Evolutionary conservation across 1,139 yeast genomes (phyloP).

Genomic region (Blastobotrys aristatus): DNA sequence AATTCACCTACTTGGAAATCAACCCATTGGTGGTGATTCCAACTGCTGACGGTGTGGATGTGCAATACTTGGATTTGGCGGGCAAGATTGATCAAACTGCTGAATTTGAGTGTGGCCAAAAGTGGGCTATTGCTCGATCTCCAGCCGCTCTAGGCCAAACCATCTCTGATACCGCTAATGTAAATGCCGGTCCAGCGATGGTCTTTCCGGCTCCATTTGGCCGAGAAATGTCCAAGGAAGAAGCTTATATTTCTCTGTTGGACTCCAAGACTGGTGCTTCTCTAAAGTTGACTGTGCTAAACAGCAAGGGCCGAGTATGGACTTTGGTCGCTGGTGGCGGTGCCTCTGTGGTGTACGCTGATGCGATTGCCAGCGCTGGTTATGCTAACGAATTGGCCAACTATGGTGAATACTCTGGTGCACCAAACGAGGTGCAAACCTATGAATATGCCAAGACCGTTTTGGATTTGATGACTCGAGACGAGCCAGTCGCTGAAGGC

Average conservation of each 20-base stretch:
- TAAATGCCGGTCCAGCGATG: conserved; percentile 46
- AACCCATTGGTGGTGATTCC: conserved; percentile 45
- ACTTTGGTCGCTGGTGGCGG: conserved; percentile 44
- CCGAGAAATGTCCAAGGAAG: conserved; percentile 42
- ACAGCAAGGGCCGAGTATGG: conserved; percentile 44
- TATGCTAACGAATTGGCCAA: conserved; percentile 42
- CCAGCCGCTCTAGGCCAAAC: conserved; percentile 40
- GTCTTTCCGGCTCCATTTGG: conserved; percentile 47
- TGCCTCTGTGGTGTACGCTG: conserved; percentile 45
- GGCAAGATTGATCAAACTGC: conserved; percentile 47
- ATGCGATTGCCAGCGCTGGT: conserved; percentile 45
- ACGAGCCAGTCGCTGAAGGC: conserved; percentile 38
- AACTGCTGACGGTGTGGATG: conserved; percentile 37
- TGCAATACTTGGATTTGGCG: conserved; percentile 44
- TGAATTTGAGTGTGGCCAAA: conserved; percentile 46
- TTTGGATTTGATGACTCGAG: conserved; percentile 43
- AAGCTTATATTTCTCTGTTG: conserved; percentile 45
- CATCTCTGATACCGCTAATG: conserved; percentile 23
- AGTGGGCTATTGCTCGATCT: conserved; percentile 45
- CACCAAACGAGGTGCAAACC: conserved; percentile 45
- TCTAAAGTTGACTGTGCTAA: conserved; percentile 41
- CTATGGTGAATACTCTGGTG: conserved; percentile 47
- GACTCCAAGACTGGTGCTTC: conserved; percentile 48
- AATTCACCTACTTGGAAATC: conserved; percentile 45
- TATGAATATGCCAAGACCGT: conserved; percentile 47